A percentile compares a stretch with the other conserved stretches of the same genome.
phyloP scores from a whole-genome alignment of 225 moss, liverwort and hornwort genomes.

The Polytrichum formosum region DNA sequence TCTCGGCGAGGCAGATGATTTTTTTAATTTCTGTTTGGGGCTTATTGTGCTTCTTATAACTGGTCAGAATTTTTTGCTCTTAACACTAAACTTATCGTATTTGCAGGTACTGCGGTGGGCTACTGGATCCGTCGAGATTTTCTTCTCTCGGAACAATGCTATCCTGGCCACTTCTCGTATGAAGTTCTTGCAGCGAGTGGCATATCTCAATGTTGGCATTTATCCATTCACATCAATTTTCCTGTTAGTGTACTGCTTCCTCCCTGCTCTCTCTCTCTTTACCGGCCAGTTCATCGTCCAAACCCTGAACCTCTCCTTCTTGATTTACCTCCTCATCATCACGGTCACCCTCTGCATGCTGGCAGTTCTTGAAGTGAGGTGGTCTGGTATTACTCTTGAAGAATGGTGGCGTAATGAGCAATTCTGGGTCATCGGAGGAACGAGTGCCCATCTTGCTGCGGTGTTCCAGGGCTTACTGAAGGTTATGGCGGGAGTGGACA shows the following conservation, averaged over 20 bases:
- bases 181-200: conserved; percentile 70
- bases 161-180: conserved; percentile 59
- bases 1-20: background rate
- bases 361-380: conserved; percentile 68
- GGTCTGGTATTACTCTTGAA: conserved; percentile 69
- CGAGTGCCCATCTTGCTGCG: conserved; percentile 73
- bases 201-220: conserved; percentile 70
- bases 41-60: background rate
- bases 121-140: conserved; percentile 76
- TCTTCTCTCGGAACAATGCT: conserved; percentile 76
- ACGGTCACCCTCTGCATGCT: conserved; percentile 65
- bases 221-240: conserved; percentile 80
- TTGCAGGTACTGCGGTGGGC: conserved; percentile 71
- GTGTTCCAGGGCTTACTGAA: conserved; percentile 73
- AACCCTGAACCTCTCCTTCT: conserved; percentile 58
- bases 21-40: background rate
- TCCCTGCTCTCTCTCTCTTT: conserved; percentile 76
- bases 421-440: conserved; percentile 83
- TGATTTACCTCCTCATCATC: conserved; percentile 65
- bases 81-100: background rate
- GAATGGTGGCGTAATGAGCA: conserved; percentile 88
- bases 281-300: conserved; percentile 77
- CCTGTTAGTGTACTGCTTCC: conserved; percentile 72
- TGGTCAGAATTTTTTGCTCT: background rate
- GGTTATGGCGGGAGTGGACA: conserved; percentile 68